Conservation (phyloP, 805 yeast genomes). For the Candida rishiriensis region DNA sequence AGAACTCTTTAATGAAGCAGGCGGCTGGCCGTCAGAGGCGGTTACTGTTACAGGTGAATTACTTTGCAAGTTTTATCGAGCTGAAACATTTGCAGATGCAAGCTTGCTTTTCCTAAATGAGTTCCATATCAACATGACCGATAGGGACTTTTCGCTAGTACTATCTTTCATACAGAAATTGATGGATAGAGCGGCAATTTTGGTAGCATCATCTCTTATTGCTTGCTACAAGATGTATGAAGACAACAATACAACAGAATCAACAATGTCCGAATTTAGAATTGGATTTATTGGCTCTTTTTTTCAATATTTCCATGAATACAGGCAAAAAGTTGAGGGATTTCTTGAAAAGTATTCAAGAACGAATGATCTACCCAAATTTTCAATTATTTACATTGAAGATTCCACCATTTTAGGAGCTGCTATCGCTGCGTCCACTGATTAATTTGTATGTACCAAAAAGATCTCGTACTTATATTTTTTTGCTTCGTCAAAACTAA, state of each 20-base stretch:
- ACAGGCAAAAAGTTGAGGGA: conserved; percentile 32
- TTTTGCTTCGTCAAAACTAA: too few species aligned
- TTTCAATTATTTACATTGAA: conserved; percentile 37
- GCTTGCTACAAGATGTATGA: conserved; percentile 32
- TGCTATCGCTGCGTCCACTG: conserved; percentile 42
- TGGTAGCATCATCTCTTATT: conserved; percentile 38
- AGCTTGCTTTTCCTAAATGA: background rate
- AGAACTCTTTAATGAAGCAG: conserved; percentile 8
- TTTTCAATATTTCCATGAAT: conserved; percentile 37
- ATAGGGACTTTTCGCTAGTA: conserved; percentile 7
- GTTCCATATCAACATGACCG: conserved; percentile 1
- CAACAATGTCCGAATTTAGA: conserved; percentile 18
- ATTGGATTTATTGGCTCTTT: conserved; percentile 53
- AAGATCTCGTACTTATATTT: background rate
- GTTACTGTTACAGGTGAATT: conserved; percentile 32
- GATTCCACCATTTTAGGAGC: conserved; percentile 49
- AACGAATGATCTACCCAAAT: conserved; percentile 24
- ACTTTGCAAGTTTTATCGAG: conserved; percentile 31
- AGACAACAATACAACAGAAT: conserved; percentile 1
- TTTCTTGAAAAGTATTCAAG: conserved; percentile 9
- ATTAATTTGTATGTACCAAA: background rate
- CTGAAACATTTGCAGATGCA: background rate
- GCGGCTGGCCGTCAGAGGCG: background rate
- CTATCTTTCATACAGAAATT: conserved; percentile 31
- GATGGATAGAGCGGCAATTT: conserved; percentile 41